Percentiles rank a stretch among this genome's conserved stretches.
Evolutionary conservation across 768 basidiomycete genomes (phyloP).

Genomic region (Porphyrellus cyaneotinctus): DNA sequence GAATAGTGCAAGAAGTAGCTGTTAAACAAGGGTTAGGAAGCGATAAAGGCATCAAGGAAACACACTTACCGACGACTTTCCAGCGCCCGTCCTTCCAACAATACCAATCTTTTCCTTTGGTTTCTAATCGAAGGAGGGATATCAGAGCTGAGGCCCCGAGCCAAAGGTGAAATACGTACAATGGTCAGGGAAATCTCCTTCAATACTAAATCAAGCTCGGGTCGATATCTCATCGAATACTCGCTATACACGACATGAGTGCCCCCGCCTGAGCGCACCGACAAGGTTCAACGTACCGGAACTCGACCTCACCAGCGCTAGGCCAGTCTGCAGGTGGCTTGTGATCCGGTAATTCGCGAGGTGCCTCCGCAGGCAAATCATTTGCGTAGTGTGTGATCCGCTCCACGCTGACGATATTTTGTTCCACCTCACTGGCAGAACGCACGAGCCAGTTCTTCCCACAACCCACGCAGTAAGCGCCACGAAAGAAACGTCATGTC

Average conservation of each 20-base stretch:
- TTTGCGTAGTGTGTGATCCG: constrained; percentile 77
- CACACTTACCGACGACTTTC: constrained; percentile 64
- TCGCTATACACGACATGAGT: constrained; percentile 35
- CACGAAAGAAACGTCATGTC: neutral
- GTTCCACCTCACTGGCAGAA: constrained; percentile 83
- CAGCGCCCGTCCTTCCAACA: constrained; percentile 76
- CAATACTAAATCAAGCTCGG: constrained; percentile 77
- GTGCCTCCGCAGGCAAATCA: constrained; percentile 68
- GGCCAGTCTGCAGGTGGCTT: constrained; percentile 69
- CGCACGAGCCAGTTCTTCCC: constrained; percentile 77
- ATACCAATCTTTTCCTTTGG: constrained; percentile 88
- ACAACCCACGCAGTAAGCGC: neutral
- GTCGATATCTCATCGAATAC: constrained; percentile 76
- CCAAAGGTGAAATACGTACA: constrained; percentile 34
- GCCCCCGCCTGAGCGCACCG: neutral
- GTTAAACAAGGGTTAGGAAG: neutral
- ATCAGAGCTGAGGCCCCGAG: neutral
- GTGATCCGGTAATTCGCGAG: constrained; percentile 58
- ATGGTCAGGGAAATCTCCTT: constrained; percentile 68
- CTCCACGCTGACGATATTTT: constrained; percentile 87
- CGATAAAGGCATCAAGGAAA: neutral
- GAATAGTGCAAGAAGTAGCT: constrained; percentile 70
- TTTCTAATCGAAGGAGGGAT: constrained; percentile 40
- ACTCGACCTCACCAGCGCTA: constrained; percentile 63
- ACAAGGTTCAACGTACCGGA: constrained; percentile 45